Percentiles rank a stretch among this genome's conserved stretches.
Conservation (phyloP, 1,284 basidiomycete genomes). For the Trametes polyzona region DNA sequence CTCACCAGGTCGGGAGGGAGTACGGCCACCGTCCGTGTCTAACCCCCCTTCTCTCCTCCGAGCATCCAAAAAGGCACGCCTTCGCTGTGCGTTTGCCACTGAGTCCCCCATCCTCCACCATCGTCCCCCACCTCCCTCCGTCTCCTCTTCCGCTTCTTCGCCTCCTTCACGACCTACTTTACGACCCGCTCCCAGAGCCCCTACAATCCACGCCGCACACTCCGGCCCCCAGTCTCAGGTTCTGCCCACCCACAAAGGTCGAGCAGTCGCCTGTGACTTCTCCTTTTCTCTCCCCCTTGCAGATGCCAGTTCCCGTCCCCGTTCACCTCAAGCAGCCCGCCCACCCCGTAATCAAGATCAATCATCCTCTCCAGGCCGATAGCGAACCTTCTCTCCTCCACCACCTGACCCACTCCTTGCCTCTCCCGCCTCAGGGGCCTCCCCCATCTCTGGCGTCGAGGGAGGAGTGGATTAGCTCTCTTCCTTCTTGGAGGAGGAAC, state of each 20-base stretch:
- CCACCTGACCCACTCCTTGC: conserved; percentile 58
- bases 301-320: conserved; percentile 85
- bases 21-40: conserved; percentile 33
- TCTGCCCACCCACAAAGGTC: conserved; percentile 24
- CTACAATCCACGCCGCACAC: conserved; percentile 37
- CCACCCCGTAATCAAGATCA: conserved; percentile 66
- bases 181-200: conserved; percentile 47
- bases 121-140: conserved; percentile 38
- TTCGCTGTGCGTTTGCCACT: conserved; percentile 86
- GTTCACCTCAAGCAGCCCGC: conserved; percentile 55
- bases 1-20: conserved; percentile 35
- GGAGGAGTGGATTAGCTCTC: conserved; percentile 72
- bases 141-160: conserved; percentile 37
- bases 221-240: conserved; percentile 29
- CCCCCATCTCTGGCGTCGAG: conserved; percentile 65
- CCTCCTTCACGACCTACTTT: conserved; percentile 46
- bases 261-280: conserved; percentile 32
- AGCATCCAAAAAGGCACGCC: conserved; percentile 81
- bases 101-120: conserved; percentile 29
- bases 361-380: conserved; percentile 46
- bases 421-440: conserved; percentile 59
- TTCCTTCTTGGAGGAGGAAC: conserved; percentile 69
- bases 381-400: conserved; percentile 50
- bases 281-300: conserved; percentile 48
- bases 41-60: conserved; percentile 41